Evolutionary conservation across 192 early-diverging fungal genomes (phyloP), one percentile per base, ranked within the genome.

Genomic region (Umbelopsis vinacea): DNA sequence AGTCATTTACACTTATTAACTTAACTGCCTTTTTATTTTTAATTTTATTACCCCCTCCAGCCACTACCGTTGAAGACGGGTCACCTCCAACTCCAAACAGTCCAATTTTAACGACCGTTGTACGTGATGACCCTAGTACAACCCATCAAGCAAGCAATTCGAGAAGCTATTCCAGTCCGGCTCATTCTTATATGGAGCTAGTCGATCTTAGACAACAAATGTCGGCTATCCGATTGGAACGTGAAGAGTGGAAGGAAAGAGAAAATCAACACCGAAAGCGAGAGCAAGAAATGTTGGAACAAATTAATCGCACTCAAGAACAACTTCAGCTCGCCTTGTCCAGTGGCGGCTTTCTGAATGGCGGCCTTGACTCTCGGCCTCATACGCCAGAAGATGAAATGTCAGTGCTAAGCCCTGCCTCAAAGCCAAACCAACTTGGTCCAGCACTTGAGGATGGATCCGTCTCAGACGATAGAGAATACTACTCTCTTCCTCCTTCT

Each of bases 231-330:
- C 33, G 29, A 22, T 26, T 38, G 23, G 69, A 70, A n/a, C 47
- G 50, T 37, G 52, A 70, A 37, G 69, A 70, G 38, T 70, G 69
- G 69, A 70, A 70, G 52, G 33, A 70, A 21, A 26, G 69, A n/a
- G 69, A 70, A 21, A 52, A 38, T 19, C 48, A 48, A 21, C 69
- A 70, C 22, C 47, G 48, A n/a, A 7, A 52, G 29, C 69, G 69
- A 5, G 69, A 70, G 26, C 69, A 70, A 40, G 69, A 48, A 7
- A 70, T 70, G 69, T 33, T 70, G n/a, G 69, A 70, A 54, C 69
- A 70, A 22, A 70, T 70, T 12, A 70, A 33, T 23, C 69, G 52
- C 17, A 70, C 69, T 40, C 69, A 70, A 37, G 69, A 52, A 22
- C 69, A 70, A 40, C 69, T 70, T n/a, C 47, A 52, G 22, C 53